Percentiles rank a stretch among this genome's conserved stretches.
Conservation (phyloP, 148 eudicot species). For the Limonium bicolor region DNA sequence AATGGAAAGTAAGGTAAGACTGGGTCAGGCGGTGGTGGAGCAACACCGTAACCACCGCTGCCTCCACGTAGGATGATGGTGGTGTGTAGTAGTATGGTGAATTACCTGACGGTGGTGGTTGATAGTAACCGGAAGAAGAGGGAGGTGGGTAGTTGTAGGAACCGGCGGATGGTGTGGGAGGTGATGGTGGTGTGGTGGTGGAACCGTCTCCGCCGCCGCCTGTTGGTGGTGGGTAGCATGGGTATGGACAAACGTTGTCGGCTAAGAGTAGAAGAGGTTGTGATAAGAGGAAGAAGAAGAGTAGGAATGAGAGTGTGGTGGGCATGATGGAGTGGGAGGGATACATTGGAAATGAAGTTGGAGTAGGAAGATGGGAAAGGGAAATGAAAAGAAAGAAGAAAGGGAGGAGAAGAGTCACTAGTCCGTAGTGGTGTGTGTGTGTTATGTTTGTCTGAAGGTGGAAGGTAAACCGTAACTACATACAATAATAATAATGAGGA, state of each 20-base stretch:
- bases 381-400: too few species aligned
- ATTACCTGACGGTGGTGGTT: not conserved
- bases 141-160: too few species aligned
- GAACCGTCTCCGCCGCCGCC: too few species aligned
- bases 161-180: conserved; percentile 2
- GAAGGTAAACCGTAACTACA: too few species aligned
- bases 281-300: conserved; percentile 1
- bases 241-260: conserved; percentile 5
- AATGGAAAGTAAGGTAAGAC: conserved; percentile 5
- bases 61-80: not conserved
- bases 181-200: conserved; percentile 3
- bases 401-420: too few species aligned
- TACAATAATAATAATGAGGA: too few species aligned
- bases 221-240: conserved; percentile 3
- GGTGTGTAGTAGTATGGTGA: conserved; percentile 7
- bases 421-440: too few species aligned
- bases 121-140: too few species aligned
- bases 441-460: too few species aligned
- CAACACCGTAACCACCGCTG: not conserved
- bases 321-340: not conserved
- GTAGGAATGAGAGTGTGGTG: not conserved
- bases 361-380: too few species aligned
- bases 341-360: too few species aligned
- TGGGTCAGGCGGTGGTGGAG: conserved; percentile 4
- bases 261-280: not conserved